Percentiles rank a stretch among this genome's conserved stretches.
These are phyloP conservation scores for Arthrobotrys entomopaga DNA, from an alignment of 2,329 filamentous ascomycete species.

Conservation along the genomic window DNA sequence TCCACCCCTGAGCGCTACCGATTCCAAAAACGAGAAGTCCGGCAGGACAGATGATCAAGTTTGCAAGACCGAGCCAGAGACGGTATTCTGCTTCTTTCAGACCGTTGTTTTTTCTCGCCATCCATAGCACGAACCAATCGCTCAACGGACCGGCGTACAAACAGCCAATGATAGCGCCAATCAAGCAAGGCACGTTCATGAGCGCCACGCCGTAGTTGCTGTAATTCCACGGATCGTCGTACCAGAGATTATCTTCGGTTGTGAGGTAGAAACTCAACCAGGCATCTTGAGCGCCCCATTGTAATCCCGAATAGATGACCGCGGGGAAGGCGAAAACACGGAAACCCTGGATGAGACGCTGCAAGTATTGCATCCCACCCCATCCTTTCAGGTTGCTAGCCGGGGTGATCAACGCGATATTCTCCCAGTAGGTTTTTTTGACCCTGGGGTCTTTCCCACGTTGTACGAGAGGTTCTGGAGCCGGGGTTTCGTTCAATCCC, in stretches of 20 bases:
- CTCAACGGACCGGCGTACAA: constrained; percentile 70
- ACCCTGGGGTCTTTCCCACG: constrained; percentile 53
- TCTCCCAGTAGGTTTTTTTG: constrained; percentile 68
- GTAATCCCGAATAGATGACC: constrained; percentile 69
- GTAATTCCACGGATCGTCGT: constrained; percentile 68
- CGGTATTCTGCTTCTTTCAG: constrained; percentile 69
- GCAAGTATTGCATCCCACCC: constrained; percentile 68
- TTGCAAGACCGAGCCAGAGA: constrained; percentile 67
- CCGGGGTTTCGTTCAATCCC: constrained; percentile 19
- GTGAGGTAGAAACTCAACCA: constrained; percentile 71
- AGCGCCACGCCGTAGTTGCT: constrained; percentile 67
- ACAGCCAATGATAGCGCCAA: constrained; percentile 69
- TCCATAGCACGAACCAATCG: constrained; percentile 69
- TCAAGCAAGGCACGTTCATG: constrained; percentile 69
- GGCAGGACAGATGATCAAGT: constrained; percentile 66
- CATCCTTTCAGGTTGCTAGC: constrained; percentile 68
- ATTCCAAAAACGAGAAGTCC: constrained; percentile 69
- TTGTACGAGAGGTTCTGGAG: constrained; percentile 55
- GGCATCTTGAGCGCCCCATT: constrained; percentile 72
- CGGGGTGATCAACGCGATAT: constrained; percentile 69
- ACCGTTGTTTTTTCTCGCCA: constrained; percentile 67
- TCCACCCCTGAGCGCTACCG: constrained; percentile 66
- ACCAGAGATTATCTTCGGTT: constrained; percentile 69
- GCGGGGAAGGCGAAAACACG: constrained; percentile 70
- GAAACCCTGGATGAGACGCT: constrained; percentile 68